Percentiles rank a stretch among this genome's conserved stretches.
Evolutionary conservation across 2,329 filamentous ascomycete genomes (phyloP).

Genomic region (Ophiobolus disseminans): DNA sequence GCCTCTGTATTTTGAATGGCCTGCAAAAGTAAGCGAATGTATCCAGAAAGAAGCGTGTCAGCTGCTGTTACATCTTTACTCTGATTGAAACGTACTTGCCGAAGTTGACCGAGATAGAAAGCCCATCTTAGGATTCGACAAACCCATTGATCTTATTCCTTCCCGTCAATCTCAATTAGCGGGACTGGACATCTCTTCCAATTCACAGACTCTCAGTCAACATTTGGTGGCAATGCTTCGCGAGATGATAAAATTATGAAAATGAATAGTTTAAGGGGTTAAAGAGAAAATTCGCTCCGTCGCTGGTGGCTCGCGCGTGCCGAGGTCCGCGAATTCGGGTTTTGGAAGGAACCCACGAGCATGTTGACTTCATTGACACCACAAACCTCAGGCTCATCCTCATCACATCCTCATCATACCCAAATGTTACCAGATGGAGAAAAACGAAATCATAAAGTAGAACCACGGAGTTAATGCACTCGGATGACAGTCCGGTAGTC

Average conservation of each 20-base stretch:
- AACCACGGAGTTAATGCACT: background rate
- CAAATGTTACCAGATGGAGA: background rate
- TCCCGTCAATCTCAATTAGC: slow-evolving; percentile 48
- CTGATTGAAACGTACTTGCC: no score
- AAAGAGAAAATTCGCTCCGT: no score
- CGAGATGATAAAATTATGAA: no score
- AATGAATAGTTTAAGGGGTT: no score
- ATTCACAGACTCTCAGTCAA: slow-evolving; percentile 30
- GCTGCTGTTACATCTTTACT: no score
- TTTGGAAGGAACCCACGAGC: background rate
- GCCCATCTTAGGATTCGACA: slow-evolving; percentile 59
- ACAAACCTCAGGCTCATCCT: background rate
- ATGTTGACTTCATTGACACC: background rate
- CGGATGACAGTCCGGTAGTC: background rate
- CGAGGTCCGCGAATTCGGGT: background rate
- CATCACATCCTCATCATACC: background rate
- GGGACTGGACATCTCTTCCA: slow-evolving; percentile 54
- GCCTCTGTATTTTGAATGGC: slow-evolving; percentile 30
- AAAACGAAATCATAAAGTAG: no score
- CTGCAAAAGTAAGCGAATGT: background rate
- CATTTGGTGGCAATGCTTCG: no score
- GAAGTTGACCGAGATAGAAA: no score
- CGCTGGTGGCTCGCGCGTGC: background rate
- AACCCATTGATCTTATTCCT: slow-evolving; percentile 55
- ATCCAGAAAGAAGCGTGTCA: no score